Percentiles rank a stretch among this genome's conserved stretches.
Evolutionary conservation across 139 green algal genomes (phyloP).

Genomic region (Chlorella sp.): DNA sequence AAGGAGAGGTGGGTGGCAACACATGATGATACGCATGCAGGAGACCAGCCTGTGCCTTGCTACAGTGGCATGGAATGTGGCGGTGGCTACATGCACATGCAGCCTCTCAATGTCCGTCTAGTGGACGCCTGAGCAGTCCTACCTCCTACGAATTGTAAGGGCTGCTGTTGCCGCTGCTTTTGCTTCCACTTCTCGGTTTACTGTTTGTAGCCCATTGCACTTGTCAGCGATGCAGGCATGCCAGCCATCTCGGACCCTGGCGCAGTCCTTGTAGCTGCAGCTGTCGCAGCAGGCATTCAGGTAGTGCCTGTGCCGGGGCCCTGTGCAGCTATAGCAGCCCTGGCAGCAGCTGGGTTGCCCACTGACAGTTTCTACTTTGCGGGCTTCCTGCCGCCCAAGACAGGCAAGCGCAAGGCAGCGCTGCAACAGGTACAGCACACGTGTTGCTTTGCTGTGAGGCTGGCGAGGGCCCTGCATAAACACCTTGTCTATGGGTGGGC

Average conservation of each 20-base stretch:
- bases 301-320: slow-evolving; percentile 60
- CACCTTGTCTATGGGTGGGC: no score
- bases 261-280: slow-evolving; percentile 2
- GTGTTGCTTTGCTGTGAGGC: no score
- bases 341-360: slow-evolving; percentile 71
- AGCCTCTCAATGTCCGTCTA: neutral
- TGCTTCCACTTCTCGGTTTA: neutral
- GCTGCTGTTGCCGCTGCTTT: neutral
- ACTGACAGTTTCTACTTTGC: slow-evolving; percentile 64
- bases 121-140: neutral
- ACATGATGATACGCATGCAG: neutral
- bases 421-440: no score
- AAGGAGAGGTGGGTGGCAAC: slow-evolving; percentile 31
- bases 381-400: slow-evolving; percentile 80
- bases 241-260: slow-evolving; percentile 86
- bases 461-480: no score
- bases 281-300: slow-evolving; percentile 26
- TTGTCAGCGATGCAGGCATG: slow-evolving; percentile 86
- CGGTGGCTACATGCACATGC: no score
- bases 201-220: slow-evolving; percentile 49
- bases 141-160: neutral
- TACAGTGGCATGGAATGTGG: no score
- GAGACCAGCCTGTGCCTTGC: neutral
- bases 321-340: slow-evolving; percentile 62
- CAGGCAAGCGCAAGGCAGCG: no score